Evolutionary conservation across 352 stramenopile species (phyloP), one percentile per base, ranked within the genome.

Genomic region (Phytopythium helicoides): DNA sequence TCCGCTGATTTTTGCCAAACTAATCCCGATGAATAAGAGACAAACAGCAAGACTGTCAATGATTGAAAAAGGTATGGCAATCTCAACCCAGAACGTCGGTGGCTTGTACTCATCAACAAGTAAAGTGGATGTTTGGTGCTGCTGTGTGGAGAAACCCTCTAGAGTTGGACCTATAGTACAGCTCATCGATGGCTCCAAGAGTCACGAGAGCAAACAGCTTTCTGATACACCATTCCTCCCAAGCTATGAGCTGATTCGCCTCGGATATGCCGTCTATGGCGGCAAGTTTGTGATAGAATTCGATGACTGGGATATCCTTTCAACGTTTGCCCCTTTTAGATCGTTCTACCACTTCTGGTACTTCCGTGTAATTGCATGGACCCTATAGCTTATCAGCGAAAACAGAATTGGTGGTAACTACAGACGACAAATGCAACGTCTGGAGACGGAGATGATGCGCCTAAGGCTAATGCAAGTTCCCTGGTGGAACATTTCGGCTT

Each of bases 241-340:
- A n/a, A 47, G 54, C 25, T 60, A 63, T 23, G 60, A 68, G 25
- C 50, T 68, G 11, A 47, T 60, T 14, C 56, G 46, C 0, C 41
- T 68, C 6, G 52, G 56, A 3, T 65, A 65, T 34, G 28, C 65
- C 0, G 51, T 62, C 6, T 60, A 62, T 10, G 56, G 51, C 12
- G 42, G 18, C 41, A 21, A 23, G 14, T 52, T 33, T 23, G 31
- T 64, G n/a, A 26, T 65, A 8, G 16, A 49, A 3, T 44, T 64
- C 15, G 25, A 55, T 7, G 56, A 68, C 23, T 68, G 60, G 41
- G 54, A 49, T 18, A 38, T 62, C 12, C n/a, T 61, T 9, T 51
- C 47, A 28, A 22, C 40, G 0, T 18, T 57, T 0, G 12, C 22
- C 11, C 38, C 33, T 3, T 14, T 56, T 11, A 33, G 35, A 2